Evolutionary conservation across 2,329 filamentous ascomycete genomes (phyloP).

Genomic region (Pseudogymnoascus sp.): DNA sequence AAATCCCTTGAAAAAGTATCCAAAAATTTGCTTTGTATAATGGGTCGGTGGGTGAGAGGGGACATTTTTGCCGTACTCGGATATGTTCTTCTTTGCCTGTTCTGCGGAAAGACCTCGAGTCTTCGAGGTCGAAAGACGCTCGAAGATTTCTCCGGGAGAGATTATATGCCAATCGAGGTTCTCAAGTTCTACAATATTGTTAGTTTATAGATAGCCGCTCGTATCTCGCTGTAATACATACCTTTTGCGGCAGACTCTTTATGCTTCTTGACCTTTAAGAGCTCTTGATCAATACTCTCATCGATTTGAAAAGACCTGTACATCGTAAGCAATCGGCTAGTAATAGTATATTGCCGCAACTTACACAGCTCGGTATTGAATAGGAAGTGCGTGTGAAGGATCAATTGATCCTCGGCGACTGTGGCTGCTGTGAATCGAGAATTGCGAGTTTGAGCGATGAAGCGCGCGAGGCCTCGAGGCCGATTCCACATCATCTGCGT

Average conservation of each 20-base stretch:
- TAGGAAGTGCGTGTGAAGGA: slow-evolving; percentile 39
- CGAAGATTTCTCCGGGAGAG: slow-evolving; percentile 48
- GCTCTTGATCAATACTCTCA: slow-evolving; percentile 43
- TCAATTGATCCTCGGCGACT: slow-evolving; percentile 31
- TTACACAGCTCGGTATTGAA: slow-evolving; percentile 48
- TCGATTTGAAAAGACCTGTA: slow-evolving; percentile 44
- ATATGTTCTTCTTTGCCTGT: slow-evolving; percentile 46
- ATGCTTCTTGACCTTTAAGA: slow-evolving; percentile 34
- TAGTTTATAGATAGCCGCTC: slow-evolving; percentile 11
- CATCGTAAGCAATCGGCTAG: neutral
- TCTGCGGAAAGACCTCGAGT: slow-evolving; percentile 52
- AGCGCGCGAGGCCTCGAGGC: slow-evolving; percentile 17
- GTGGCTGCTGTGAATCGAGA: slow-evolving; percentile 23
- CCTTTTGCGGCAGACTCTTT: slow-evolving; percentile 40
- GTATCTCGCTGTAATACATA: slow-evolving; percentile 27
- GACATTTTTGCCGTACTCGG: slow-evolving; percentile 59
- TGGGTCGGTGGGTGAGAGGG: slow-evolving; percentile 59
- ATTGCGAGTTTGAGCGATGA: slow-evolving; percentile 23
- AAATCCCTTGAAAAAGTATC: slow-evolving; percentile 73
- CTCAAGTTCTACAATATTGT: slow-evolving; percentile 43
- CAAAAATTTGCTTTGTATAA: slow-evolving; percentile 48
- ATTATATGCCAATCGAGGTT: slow-evolving; percentile 63
- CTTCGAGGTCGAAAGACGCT: slow-evolving; percentile 49
- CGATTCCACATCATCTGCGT: slow-evolving; percentile 20
- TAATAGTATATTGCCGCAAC: neutral